Base-by-base conservation (phyloP, 805 yeast species). In the Zygosaccharomyces gambellarensis region DNA sequence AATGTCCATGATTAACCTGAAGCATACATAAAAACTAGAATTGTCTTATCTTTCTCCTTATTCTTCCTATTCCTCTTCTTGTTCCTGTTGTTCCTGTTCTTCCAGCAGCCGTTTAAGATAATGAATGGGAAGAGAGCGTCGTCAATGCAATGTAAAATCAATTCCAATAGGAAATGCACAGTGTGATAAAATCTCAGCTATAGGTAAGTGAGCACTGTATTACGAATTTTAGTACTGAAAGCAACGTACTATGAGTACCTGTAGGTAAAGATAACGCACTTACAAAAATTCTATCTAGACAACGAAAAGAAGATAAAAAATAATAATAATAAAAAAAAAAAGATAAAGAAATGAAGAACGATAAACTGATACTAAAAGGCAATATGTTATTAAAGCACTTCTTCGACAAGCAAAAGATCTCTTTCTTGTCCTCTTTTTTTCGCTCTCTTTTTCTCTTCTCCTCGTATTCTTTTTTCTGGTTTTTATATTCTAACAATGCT, bases 1-100 rank as follows among this genome's bases (percentile, higher is more conserved):
- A 42, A 42, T 42, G 36, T 42, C 29, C 45, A 42, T 42, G 45
- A 42, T 42, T 36, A 30, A 42, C 45, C 25, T 29, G 27, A 42
- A 23, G 30, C 27, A 36, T 42, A 42, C 45, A 42, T 42, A 42
- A 42, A 41, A 39, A 19, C 42, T 39, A 23, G 42, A 39, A 25
- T 25, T 25, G 9, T 2, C 28, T 5, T 25, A 25, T 25, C 2
- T 8, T 8, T 8, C 14, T 34, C 4, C 12, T 17, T 34, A 14
- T 34, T 17, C 19, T 34, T 8, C 19, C 14, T 34, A 14, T 34
- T 8, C 38, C 10, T 14, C 5, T 17, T 34, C 14, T 11, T 30
- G 34, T 31, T n/a, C 11, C 14, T 14, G 22, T 34, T 17, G 11
- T 34, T 34, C 10, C 14, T 17, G 38, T 34, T 34, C 28, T 25